Percentiles rank a stretch among this genome's conserved stretches.
Evolutionary conservation across 73 alveolate genomes (phyloP).

Genomic region (Tetrahymena malaccensis): DNA sequence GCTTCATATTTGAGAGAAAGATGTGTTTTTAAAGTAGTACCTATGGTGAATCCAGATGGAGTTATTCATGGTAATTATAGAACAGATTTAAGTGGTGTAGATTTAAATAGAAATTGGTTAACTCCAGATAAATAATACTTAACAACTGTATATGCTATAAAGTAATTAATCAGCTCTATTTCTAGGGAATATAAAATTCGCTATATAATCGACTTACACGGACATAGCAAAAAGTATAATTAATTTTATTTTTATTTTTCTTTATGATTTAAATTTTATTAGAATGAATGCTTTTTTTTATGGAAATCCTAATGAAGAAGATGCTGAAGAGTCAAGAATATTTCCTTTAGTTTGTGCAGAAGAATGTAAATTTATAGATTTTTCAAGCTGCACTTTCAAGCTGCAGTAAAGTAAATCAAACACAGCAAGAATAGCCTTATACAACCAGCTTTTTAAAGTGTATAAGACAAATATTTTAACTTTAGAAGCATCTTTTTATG

Average conservation of each 20-base stretch:
- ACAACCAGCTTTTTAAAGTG: not conserved
- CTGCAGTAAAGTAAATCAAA: not conserved
- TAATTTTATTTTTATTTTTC: not conserved
- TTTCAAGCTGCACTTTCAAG: not conserved
- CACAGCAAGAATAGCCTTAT: not conserved
- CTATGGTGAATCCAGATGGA: slow-evolving; percentile 67
- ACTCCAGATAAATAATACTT: slow-evolving; percentile 49
- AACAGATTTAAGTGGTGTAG: slow-evolving; percentile 57
- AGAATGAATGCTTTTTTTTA: not conserved
- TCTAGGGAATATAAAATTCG: not conserved
- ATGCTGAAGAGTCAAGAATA: not conserved
- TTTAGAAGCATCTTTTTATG: not conserved
- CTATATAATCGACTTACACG: not conserved
- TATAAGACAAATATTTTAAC: not conserved
- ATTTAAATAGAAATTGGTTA: slow-evolving; percentile 60
- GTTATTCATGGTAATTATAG: slow-evolving; percentile 58
- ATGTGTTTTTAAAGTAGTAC: slow-evolving; percentile 51
- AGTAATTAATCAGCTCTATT: not conserved
- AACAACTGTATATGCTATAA: not conserved
- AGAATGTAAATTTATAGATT: not conserved
- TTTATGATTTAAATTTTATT: not conserved
- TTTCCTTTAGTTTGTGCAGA: not conserved
- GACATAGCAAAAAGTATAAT: not conserved
- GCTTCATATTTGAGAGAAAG: slow-evolving; percentile 60
- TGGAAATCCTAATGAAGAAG: not conserved